These are phyloP conservation scores for Meira miltonrushii DNA, from an alignment of 1,284 basidiomycete species.

Conservation along the genomic window DNA sequence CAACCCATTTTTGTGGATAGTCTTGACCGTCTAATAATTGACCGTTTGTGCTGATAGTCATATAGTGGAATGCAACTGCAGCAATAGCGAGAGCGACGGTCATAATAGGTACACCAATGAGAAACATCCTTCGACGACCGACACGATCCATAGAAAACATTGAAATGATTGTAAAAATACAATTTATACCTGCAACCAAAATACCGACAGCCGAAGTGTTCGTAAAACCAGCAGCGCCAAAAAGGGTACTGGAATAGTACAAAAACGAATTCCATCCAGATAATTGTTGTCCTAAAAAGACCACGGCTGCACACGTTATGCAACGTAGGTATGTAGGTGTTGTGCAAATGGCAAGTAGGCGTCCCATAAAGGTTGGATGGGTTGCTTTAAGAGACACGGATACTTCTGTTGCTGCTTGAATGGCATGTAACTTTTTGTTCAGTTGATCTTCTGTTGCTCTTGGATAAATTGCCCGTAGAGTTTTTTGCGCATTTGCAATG, in stretches of 20 bases:
- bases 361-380: slow-evolving; percentile 12
- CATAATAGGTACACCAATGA: slow-evolving; percentile 73
- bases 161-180: slow-evolving; percentile 73
- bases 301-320: slow-evolving; percentile 23
- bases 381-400: slow-evolving; percentile 16
- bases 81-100: slow-evolving; percentile 66
- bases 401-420: slow-evolving; percentile 41
- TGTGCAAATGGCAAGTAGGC: slow-evolving; percentile 26
- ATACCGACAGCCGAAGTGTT: slow-evolving; percentile 50
- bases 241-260: slow-evolving; percentile 53
- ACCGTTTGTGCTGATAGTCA: slow-evolving; percentile 66
- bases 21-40: slow-evolving; percentile 62
- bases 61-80: slow-evolving; percentile 67
- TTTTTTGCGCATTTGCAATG: slow-evolving; percentile 38
- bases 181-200: slow-evolving; percentile 55
- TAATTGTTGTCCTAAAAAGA: slow-evolving; percentile 45
- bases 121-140: slow-evolving; percentile 70
- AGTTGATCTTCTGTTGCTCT: slow-evolving; percentile 47
- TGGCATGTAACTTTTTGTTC: slow-evolving; percentile 49
- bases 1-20: slow-evolving; percentile 60
- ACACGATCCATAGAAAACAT: slow-evolving; percentile 69
- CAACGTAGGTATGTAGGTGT: slow-evolving; percentile 20
- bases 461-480: slow-evolving; percentile 42
- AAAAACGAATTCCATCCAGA: slow-evolving; percentile 54
- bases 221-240: slow-evolving; percentile 50